Evolutionary conservation across 1,284 basidiomycete genomes (phyloP), one percentile per base, ranked within the genome.

Genomic region (Bothia castanella): DNA sequence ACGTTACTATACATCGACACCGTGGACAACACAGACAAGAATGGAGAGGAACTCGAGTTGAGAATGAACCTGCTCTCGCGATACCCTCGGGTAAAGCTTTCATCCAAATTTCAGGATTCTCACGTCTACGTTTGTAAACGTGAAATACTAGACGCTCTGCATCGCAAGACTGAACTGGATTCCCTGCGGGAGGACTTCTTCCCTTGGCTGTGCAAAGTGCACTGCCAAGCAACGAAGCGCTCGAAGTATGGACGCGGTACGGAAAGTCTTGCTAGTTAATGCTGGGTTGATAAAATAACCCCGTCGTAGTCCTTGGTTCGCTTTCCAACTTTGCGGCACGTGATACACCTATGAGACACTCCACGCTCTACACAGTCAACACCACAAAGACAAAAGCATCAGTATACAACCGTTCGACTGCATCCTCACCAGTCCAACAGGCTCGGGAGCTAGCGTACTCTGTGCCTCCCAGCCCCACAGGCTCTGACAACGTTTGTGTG

Each of bases 91-190:
- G 76, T 82, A 17, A 82, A 77, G 36, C 72, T 97, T 25, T 85
- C 89, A 1, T 81, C 83, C 3, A 76, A 72, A 27, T 78, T 90
- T 38, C 81, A 87, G 58, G 92, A 97, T 60, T 88, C 92, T 1
- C 93, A 97, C 66, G 86, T 96, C 40, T 97, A 96, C 63, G 82
- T 96, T 35, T 92, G 90, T 70, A 80, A 82, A 57, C 79, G 81
- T 52, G 76, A 82, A 12, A 74, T 95, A 4, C 72, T 95, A n/a
- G 85, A 91, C 54, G 73, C 81, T 14, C 70, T 96, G 29, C 76
- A 81, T 12, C 75, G 82, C 57, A 89, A 88, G 59, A 70, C 71
- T 10, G 77, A 83, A 56, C 75, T 93, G 36, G 84, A 89, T 45
- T 92, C 89, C 13, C 76, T 96, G 52, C 75, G 85, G 47, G 89